Evolutionary conservation across 176 grass and related monocot species (phyloP), one percentile per base, ranked within the genome.

Genomic region (Musa schizocarpa): DNA sequence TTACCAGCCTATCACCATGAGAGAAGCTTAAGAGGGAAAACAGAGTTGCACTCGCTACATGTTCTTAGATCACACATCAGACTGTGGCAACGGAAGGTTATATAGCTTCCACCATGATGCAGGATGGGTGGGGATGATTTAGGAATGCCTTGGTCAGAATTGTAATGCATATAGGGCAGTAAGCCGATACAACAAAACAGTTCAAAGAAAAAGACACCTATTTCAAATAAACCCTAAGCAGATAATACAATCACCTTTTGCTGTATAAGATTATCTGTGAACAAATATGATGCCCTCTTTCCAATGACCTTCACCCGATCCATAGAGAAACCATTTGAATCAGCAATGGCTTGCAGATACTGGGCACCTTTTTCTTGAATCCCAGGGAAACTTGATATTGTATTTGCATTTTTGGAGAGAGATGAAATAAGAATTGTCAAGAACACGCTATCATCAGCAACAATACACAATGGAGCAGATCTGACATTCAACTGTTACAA

Each of bases 391-490:
- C 79, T 86, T 55, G 83, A 72, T 74, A 90, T 84, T 34, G 92
- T 83, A 68, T 90, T 76, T 83, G 90, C 86, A 82, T 86, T 71
- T 73, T 91, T 82, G 69, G 82, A 92, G 14, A 93, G 77, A 73
- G 83, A 87, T 68, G 87, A 83, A 71, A 87, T 72, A 64, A 88
- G 53, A 50, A 86, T 78, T 75, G 90, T 82, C 63, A 97, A 79
- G 81, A 97, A 85, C 85, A 93, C 69, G 63, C 93, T 97, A 53
- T 97, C 93, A 77, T 97, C 93, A 74, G 83, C 86, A 76, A 97
- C 86, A 58, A 97, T 26, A 77, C 93, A 97, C 9, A 82, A 84
- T 73, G 84, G 90, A 29, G 82, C 85, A 76, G 85, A 83, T 81
- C 68, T 92, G 59, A 3, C 71, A 74, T 75, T 76, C 71, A 93